A percentile compares a stretch with the other conserved stretches of the same genome.
These are phyloP conservation scores for Magnolia kwangsiensis DNA, from an alignment of 164 flowering plant species.

Conservation along the genomic window DNA sequence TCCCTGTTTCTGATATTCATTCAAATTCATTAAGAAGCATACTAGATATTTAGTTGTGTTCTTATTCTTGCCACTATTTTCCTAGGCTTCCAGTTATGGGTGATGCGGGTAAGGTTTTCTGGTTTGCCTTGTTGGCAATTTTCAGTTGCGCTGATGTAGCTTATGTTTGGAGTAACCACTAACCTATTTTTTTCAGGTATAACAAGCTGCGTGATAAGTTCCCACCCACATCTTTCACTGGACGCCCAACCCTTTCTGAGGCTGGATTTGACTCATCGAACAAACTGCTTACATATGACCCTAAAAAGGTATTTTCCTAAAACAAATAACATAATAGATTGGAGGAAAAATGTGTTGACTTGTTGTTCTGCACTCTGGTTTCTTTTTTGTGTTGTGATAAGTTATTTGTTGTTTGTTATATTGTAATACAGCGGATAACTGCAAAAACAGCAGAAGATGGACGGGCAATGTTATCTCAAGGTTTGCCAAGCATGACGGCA, in stretches of 20 bases:
- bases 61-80: no score
- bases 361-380: not conserved
- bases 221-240: constrained; percentile 85
- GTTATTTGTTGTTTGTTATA: not conserved
- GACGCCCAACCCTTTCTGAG: constrained; percentile 91
- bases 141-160: constrained; percentile 7
- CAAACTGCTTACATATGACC: constrained; percentile 82
- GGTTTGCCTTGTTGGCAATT: no score
- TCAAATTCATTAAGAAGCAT: no score
- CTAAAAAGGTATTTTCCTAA: constrained; percentile 56
- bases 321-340: not conserved
- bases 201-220: constrained; percentile 68
- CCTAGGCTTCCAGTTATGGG: no score
- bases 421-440: constrained; percentile 54
- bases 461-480: no score
- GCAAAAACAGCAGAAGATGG: no score
- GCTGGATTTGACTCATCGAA: constrained; percentile 87
- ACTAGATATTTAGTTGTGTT: no score
- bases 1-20: no score
- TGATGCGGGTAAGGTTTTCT: no score
- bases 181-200: constrained; percentile 61
- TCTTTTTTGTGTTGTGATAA: no score
- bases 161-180: constrained; percentile 32
- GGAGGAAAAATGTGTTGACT: not conserved
- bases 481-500: no score